Evolutionary conservation across 208 protist species (phyloP), one percentile per base, ranked within the genome.

Genomic region (Trypanosoma mega): DNA sequence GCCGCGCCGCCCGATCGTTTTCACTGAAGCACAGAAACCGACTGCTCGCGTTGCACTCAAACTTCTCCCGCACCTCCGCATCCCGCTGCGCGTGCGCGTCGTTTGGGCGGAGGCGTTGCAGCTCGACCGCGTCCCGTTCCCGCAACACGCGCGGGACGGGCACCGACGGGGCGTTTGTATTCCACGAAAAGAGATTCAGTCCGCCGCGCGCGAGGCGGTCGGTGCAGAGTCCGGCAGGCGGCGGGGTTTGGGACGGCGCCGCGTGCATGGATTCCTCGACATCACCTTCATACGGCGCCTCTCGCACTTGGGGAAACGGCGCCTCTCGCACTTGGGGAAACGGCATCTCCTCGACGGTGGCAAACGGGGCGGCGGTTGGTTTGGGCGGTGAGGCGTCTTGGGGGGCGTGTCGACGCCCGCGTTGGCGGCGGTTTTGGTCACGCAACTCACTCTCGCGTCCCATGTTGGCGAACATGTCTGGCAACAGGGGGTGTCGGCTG

Each of bases 181-280:
- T 72, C 85, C 88, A 94, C 12, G 75, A 72, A 49, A 94, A 92
- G 29, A 92, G 58, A 67, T 92, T 92, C 11, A 92, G 67, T 39
- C 49, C 65, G 21, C 57, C 60, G 33, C 44, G 55, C 8, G 44
- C 7, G n/a, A 64, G 63, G 3, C 61, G 70, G 4, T 51, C 43
- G 29, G 58, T 7, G 12, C n/a, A 11, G 30, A 63, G 52, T 36
- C 30, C 20, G 4, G 54, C 41, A 26, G 26, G 16, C 18, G 54
- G 29, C 9, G 14, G 1, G 33, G 6, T n/a, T 46, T 1, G 27
- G 36, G 14, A 18, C 27, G 16, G n/a, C n/a, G n/a, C n/a, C n/a
- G n/a, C n/a, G n/a, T n/a, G n/a, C n/a, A n/a, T n/a, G n/a, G n/a
- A n/a, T n/a, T n/a, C n/a, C n/a, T n/a, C n/a, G n/a, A n/a, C n/a